These are phyloP conservation scores for Stemphylium beticola DNA, from an alignment of 2,329 filamentous ascomycete genomes.

Conservation along the genomic window DNA sequence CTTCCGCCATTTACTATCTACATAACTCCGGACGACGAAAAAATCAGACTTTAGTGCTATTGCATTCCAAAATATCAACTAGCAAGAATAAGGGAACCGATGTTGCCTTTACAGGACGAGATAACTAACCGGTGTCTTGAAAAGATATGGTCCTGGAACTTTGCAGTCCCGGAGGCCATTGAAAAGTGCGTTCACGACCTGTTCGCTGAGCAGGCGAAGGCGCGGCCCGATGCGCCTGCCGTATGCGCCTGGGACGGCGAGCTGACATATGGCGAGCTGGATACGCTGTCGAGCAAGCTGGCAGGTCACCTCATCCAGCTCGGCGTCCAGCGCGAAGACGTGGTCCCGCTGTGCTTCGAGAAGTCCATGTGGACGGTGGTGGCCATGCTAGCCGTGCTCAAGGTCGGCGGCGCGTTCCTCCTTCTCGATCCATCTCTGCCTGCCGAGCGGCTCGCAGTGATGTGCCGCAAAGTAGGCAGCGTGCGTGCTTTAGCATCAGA, in stretches of 20 bases:
- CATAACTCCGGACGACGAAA: conserved; percentile 13
- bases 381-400: conserved; percentile 50
- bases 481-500: neutral
- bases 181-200: neutral
- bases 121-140: neutral
- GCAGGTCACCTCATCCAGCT: conserved; percentile 13
- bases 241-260: conserved; percentile 20
- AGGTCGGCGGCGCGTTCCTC: conserved; percentile 52
- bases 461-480: neutral
- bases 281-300: conserved; percentile 6
- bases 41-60: neutral
- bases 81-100: neutral
- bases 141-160: conserved; percentile 9
- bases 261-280: conserved; percentile 23
- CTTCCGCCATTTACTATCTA: conserved; percentile 1
- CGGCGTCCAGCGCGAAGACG: conserved; percentile 12
- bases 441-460: neutral
- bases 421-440: conserved; percentile 8
- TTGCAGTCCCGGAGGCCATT: neutral
- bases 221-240: conserved; percentile 14
- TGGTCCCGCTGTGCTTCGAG: conserved; percentile 19
- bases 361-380: conserved; percentile 32
- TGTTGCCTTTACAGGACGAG: neutral
- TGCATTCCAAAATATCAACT: neutral
- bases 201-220: neutral